phyloP scores from a whole-genome alignment of 2,329 filamentous ascomycete genomes.

The Emmonsiellopsis sp. region DNA sequence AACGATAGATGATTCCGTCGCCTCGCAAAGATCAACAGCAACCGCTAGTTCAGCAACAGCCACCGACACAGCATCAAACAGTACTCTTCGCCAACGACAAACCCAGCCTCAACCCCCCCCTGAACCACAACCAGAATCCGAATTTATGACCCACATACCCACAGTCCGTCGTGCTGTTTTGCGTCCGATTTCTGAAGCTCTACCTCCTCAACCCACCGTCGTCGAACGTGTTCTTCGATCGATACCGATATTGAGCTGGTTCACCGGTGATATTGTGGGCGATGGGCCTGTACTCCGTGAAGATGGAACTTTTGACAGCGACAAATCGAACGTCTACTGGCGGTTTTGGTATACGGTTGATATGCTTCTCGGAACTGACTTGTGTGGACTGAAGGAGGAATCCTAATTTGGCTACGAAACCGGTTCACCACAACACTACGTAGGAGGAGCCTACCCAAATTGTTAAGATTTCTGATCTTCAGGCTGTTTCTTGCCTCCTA shows the following conservation, averaged over 20 bases:
- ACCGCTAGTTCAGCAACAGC: slow-evolving; percentile 36
- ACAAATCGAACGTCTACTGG: slow-evolving; percentile 52
- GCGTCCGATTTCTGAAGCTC: slow-evolving; percentile 59
- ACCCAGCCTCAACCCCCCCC: slow-evolving; percentile 9
- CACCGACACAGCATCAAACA: slow-evolving; percentile 16
- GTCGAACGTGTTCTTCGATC: slow-evolving; percentile 54
- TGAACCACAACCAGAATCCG: slow-evolving; percentile 25
- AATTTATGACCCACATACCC: slow-evolving; percentile 51
- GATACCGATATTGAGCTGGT: slow-evolving; percentile 63
- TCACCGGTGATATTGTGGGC: slow-evolving; percentile 47
- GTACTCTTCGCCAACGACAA: slow-evolving; percentile 21
- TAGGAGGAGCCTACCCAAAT: no score
- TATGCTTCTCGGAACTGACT: slow-evolving; percentile 46
- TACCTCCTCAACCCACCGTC: slow-evolving; percentile 58
- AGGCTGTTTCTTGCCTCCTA: no score
- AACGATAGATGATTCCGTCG: slow-evolving; percentile 1
- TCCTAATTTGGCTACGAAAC: slow-evolving; percentile 17
- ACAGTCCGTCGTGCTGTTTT: slow-evolving; percentile 56
- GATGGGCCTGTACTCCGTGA: slow-evolving; percentile 37
- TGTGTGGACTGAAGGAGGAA: slow-evolving; percentile 50
- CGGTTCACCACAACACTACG: not conserved
- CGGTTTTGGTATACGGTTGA: slow-evolving; percentile 50
- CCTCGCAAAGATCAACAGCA: slow-evolving; percentile 26
- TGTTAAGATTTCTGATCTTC: no score
- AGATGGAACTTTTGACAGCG: slow-evolving; percentile 57